These are phyloP conservation scores for Trichomonascus vanleenenianus DNA, from an alignment of 805 yeast species.

Conservation along the genomic window DNA sequence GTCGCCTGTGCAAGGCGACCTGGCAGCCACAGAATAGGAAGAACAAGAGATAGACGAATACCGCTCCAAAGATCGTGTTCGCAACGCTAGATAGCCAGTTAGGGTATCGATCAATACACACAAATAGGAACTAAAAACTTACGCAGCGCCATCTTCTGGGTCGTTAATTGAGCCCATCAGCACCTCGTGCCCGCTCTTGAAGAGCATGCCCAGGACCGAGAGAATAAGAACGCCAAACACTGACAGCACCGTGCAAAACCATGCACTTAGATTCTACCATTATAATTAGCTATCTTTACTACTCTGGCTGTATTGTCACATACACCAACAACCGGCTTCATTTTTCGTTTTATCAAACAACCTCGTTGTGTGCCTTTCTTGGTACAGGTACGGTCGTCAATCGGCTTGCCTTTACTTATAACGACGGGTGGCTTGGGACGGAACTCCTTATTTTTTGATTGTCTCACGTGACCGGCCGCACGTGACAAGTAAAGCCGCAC, in stretches of 20 bases:
- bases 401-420: too few species aligned
- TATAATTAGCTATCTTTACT: not conserved
- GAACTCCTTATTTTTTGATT: too few species aligned
- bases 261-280: conserved; percentile 68
- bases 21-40: conserved; percentile 89
- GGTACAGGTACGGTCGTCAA: too few species aligned
- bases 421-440: too few species aligned
- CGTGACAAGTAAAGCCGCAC: too few species aligned
- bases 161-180: conserved; percentile 88
- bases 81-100: conserved; percentile 50
- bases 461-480: too few species aligned
- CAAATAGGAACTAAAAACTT: conserved; percentile 21
- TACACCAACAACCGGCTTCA: conserved; percentile 45
- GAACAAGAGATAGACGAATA: conserved; percentile 68
- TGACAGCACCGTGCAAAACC: conserved; percentile 90
- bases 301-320: conserved; percentile 19
- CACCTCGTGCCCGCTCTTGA: conserved; percentile 74
- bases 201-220: conserved; percentile 75
- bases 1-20: conserved; percentile 54
- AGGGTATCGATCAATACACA: not conserved
- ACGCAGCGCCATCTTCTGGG: conserved; percentile 88
- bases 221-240: conserved; percentile 88
- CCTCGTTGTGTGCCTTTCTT: too few species aligned
- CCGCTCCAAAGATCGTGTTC: conserved; percentile 83
- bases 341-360: conserved; percentile 15